Base-by-base conservation (phyloP, 164 flowering plant genomes). In the Magnolia kwangsiensis region DNA sequence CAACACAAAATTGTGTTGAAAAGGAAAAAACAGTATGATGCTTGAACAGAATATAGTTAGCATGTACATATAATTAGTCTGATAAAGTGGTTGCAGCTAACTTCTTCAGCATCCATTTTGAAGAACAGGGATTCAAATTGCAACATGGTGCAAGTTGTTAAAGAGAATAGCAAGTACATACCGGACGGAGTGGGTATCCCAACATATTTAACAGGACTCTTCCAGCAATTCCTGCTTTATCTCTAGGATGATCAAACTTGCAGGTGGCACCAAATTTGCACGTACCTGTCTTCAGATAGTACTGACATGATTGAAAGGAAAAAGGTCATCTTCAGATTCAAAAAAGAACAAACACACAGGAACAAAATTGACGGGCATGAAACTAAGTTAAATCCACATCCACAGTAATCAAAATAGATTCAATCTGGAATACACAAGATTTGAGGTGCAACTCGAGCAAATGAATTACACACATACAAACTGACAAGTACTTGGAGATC, bases 211-310 rank as follows among this genome's bases (percentile, higher is more conserved):
- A 78, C 27, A 87, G 61, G 78, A 90, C 97, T 83, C 92, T 88
- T 85, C 97, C 97, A 71, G 91, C 92, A 83, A 90, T 84, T 73
- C 98, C 99, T 79, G 95, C 99, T 83, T 90, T 91, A 75, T 94
- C 97, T 84, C 84, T 87, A 61, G 99, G 98, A 84, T 96, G 99
- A 84, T 96, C 91, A 83, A 94, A 96, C 83, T 96, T 96, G 91
- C 99, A 96, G 61, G 98, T 92, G 70, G 92, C 91, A 76, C 98
- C 99, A 85, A 92, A 96, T 80, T 96, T 96, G 88, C 99, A 96
- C 29, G 97, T 90, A 73, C 97, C 99, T 11, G 97, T 96, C 87
- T 92, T 94, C 86, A 96, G 80, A 78, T 89, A 96, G 82, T 90
- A 95, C 99, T 95, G 90, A 82, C 37, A 61, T 71, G 49, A 66